phyloP scores from a whole-genome alignment of 345 rosid genomes.

The Mallotus nudiflorus region DNA sequence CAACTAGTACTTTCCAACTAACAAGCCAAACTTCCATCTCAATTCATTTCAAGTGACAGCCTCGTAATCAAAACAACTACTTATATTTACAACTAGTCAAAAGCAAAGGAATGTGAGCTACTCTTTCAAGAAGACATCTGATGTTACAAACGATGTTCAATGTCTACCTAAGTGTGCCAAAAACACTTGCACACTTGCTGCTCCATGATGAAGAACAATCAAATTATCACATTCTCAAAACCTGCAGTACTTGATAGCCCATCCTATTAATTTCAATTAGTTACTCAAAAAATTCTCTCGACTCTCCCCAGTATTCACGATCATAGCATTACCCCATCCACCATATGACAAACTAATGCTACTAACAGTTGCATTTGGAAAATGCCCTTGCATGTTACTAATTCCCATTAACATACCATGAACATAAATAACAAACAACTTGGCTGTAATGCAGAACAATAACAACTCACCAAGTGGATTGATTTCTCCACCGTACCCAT shows the following conservation, averaged over 20 bases:
- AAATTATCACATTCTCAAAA: background rate
- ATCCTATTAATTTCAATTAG: background rate
- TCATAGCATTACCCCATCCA: background rate
- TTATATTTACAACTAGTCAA: too few relatives aligned
- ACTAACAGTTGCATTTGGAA: background rate
- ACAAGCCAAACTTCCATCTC: too few relatives aligned
- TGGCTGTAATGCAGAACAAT: background rate
- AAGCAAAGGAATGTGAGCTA: too few relatives aligned
- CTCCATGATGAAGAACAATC: background rate
- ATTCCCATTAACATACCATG: background rate
- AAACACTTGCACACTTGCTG: too few relatives aligned
- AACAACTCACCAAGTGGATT: conserved; percentile 85
- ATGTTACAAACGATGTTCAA: too few relatives aligned
- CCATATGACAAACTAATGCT: background rate
- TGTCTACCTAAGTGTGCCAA: too few relatives aligned
- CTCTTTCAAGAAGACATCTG: too few relatives aligned
- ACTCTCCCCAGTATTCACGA: background rate
- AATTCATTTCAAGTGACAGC: too few relatives aligned
- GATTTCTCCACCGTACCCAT: conserved; percentile 91
- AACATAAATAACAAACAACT: background rate
- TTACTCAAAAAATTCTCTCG: conserved; percentile 1
- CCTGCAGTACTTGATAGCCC: background rate
- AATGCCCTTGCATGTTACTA: background rate
- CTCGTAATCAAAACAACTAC: too few relatives aligned
- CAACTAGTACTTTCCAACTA: too few relatives aligned